Percentiles rank a stretch among this genome's conserved stretches.
Conservation (phyloP, 2,329 filamentous ascomycete species). For the Fusarium humuli region DNA sequence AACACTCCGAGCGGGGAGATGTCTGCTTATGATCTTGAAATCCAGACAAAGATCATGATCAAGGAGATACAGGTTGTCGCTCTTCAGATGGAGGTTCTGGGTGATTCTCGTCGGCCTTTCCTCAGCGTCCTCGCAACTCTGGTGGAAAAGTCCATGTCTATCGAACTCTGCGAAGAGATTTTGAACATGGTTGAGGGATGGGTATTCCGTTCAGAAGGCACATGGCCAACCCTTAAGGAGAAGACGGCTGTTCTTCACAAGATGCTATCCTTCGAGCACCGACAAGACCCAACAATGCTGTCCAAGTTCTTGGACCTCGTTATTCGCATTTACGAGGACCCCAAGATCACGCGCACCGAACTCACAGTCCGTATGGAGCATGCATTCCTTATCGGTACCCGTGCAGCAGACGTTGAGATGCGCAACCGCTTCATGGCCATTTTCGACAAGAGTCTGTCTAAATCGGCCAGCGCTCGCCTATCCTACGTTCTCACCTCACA, state of each 20-base stretch:
- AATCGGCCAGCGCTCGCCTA: slow-evolving; percentile 87
- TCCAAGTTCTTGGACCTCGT: slow-evolving; percentile 96
- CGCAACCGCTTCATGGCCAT: slow-evolving; percentile 96
- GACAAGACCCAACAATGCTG: slow-evolving; percentile 84
- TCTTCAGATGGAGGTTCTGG: slow-evolving; percentile 89
- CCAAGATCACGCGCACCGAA: slow-evolving; percentile 93
- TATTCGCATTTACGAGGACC: slow-evolving; percentile 97
- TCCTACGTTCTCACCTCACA: slow-evolving; percentile 91
- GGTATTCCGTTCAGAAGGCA: slow-evolving; percentile 95
- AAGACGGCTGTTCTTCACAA: slow-evolving; percentile 99
- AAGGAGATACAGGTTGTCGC: slow-evolving; percentile 96
- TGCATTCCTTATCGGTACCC: slow-evolving; percentile 94
- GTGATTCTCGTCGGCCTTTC: slow-evolving; percentile 91
- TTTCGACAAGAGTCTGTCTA: slow-evolving; percentile 94
- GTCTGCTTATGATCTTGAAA: slow-evolving; percentile 81
- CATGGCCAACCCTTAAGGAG: slow-evolving; percentile 97
- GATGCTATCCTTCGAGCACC: slow-evolving; percentile 95
- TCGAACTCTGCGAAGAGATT: slow-evolving; percentile 89
- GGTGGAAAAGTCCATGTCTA: slow-evolving; percentile 93
- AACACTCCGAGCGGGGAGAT: slow-evolving; percentile 66
- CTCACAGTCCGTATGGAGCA: slow-evolving; percentile 97
- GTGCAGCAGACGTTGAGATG: slow-evolving; percentile 95
- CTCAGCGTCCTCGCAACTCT: slow-evolving; percentile 93
- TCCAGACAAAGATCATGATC: slow-evolving; percentile 91
- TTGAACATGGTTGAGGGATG: slow-evolving; percentile 93